Percentiles rank a stretch among this genome's conserved stretches.
These are phyloP conservation scores for Acarospora socialis DNA, from an alignment of 2,329 filamentous ascomycete genomes.

Conservation along the genomic window DNA sequence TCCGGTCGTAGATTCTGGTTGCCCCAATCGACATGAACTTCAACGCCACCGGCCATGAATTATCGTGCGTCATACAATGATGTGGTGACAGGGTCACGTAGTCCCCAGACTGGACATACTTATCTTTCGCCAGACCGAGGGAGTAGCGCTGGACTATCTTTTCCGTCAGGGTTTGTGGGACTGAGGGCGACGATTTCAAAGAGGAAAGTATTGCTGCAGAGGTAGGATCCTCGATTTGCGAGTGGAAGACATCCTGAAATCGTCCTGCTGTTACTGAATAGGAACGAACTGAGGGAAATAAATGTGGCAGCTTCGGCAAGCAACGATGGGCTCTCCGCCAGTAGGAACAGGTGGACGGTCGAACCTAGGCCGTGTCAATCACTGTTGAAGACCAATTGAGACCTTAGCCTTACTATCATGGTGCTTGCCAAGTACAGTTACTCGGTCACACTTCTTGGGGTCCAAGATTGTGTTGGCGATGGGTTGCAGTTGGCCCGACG, in stretches of 20 bases:
- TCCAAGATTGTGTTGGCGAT: too few species aligned
- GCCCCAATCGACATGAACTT: slow-evolving; percentile 80
- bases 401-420: too few species aligned
- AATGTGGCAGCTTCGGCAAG: too few species aligned
- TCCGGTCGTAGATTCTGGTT: slow-evolving; percentile 52
- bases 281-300: too few species aligned
- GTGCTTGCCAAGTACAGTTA: too few species aligned
- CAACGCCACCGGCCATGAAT: slow-evolving; percentile 58
- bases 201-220: slow-evolving; percentile 64
- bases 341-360: too few species aligned
- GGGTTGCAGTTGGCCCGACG: too few species aligned
- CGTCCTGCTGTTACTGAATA: too few species aligned
- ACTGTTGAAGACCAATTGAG: too few species aligned
- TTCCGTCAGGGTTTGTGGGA: slow-evolving; percentile 71
- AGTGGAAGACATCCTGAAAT: slow-evolving; percentile 45
- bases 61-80: slow-evolving; percentile 77
- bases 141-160: slow-evolving; percentile 81
- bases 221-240: slow-evolving; percentile 44
- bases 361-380: too few species aligned
- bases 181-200: slow-evolving; percentile 41
- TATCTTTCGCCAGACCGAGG: slow-evolving; percentile 59
- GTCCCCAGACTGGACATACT: slow-evolving; percentile 64
- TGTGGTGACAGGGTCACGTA: slow-evolving; percentile 64
- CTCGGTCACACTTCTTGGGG: too few species aligned
- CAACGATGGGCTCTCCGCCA: too few species aligned